Evolutionary conservation across 164 flowering plant species (phyloP).

Genomic region (Annona cherimola): DNA sequence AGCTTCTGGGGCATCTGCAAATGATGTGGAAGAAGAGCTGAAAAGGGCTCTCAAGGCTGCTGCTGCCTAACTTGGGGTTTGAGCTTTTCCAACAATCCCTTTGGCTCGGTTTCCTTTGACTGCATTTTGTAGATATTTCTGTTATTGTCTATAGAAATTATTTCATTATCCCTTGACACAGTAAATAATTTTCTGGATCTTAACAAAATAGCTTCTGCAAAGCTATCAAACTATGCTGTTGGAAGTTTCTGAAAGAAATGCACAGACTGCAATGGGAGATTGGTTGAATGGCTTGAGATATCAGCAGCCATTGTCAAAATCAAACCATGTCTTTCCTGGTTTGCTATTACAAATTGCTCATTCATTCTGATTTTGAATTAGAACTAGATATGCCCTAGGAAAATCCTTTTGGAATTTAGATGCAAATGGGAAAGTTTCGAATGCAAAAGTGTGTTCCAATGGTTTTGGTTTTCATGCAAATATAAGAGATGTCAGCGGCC

Average conservation of each 20-base stretch:
- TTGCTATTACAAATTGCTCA: background rate
- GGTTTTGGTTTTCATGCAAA: background rate
- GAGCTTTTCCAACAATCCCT: background rate
- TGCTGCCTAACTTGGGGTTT: conserved; percentile 19
- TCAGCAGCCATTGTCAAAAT: background rate
- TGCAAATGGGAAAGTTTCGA: background rate
- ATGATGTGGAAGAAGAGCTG: conserved; percentile 61
- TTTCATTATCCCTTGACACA: background rate
- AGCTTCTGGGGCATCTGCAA: conserved; percentile 11
- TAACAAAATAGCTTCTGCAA: background rate
- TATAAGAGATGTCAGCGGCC: background rate
- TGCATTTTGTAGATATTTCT: background rate
- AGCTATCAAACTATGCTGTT: background rate
- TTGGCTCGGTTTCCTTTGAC: background rate
- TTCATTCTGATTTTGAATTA: background rate
- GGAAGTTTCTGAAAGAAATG: background rate
- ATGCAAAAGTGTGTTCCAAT: background rate
- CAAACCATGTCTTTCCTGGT: background rate
- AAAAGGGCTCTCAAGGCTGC: conserved; percentile 77
- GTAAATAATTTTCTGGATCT: background rate
- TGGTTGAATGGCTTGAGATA: background rate
- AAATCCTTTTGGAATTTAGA: background rate
- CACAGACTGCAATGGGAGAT: background rate
- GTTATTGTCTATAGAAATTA: background rate
- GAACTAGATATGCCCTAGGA: background rate